Base-by-base conservation (phyloP, 2,329 filamentous ascomycete species). In the Paraphaeosphaeria sporulosa region DNA sequence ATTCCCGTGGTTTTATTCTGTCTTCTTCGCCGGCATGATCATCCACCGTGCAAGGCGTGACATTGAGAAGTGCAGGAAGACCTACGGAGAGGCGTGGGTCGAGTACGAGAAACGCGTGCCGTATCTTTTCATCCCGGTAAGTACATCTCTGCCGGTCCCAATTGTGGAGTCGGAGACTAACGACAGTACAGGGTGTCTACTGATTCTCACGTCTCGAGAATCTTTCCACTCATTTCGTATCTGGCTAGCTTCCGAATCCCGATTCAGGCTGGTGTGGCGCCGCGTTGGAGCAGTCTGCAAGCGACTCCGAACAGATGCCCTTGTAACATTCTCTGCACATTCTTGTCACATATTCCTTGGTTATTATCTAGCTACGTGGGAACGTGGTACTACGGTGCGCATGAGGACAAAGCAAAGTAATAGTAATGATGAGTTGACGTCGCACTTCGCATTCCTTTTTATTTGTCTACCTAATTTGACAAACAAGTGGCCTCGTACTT, bases 1-100 rank as follows among this genome's bases (percentile, higher is more conserved):
- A 0, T 94, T 94, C 80, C 92, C 92, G 0, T 96, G 92, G 91
- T 95, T 96, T 79, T 94, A 96, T 75, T 90, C 91, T 0, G 78
- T 91, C 38, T 96, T 96, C 82, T 96, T 96, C 76, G 82, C 83
- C 19, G 79, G 80, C 67, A 94, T 94, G 91, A 94, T 95, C 71
- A 83, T 88, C 10, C 92, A 96, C 77, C 89, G 92, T 60, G 90
- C 91, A 4, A 82, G 82, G 65, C 85, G 92, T 61, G 92, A 96
- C 73, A 91, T 94, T 61, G 83, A 90, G 75, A 84, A 89, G 65
- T 96, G 92, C 79, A 85, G 86, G 57, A 83, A 83, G 69, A 93
- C 92, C 83, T 96, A 96, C 78, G 92, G 92, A 23, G 89, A 92
- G 65, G 88, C 90, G 13, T 96, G 92, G 92, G 80, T 81, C 48